These are phyloP conservation scores for Cyclocybe cylindracea DNA, from an alignment of 768 basidiomycete species.

Conservation along the genomic window DNA sequence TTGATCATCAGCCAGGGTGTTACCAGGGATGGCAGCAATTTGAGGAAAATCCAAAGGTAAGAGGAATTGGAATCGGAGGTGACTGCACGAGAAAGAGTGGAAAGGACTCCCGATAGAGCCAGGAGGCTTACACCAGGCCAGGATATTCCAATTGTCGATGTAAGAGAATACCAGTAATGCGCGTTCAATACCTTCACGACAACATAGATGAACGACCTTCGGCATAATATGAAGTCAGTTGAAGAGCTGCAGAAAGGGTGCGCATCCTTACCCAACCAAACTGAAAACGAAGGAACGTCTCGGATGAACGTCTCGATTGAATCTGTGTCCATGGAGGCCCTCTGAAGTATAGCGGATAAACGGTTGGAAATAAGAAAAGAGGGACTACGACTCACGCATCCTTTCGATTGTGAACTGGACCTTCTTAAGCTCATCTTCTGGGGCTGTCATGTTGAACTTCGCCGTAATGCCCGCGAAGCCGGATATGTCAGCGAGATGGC, in stretches of 20 bases:
- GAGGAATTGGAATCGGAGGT: background rate
- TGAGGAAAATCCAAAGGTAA: background rate
- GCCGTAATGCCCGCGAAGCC: constrained; percentile 2
- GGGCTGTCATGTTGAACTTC: constrained; percentile 16
- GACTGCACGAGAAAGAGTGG: background rate
- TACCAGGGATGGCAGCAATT: background rate
- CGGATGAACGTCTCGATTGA: constrained; percentile 28
- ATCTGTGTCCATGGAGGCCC: constrained; percentile 24
- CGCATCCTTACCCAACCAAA: constrained; percentile 15
- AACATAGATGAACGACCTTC: constrained; percentile 13
- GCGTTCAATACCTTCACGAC: constrained; percentile 13
- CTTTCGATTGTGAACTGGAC: constrained; percentile 23
- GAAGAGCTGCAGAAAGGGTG: background rate
- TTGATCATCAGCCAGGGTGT: constrained; percentile 27
- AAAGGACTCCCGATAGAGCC: constrained; percentile 11
- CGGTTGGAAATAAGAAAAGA: background rate
- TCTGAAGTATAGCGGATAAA: constrained; percentile 10
- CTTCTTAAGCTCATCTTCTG: constrained; percentile 14
- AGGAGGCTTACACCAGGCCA: constrained; percentile 20
- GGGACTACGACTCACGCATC: constrained; percentile 16
- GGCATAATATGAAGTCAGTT: background rate
- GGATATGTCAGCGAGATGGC: constrained; percentile 10
- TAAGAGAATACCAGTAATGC: constrained; percentile 36
- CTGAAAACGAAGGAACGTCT: constrained; percentile 17
- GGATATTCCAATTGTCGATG: constrained; percentile 31